Conservation (phyloP, 192 early-diverging fungal genomes). For the Backusella mclennaniae region DNA sequence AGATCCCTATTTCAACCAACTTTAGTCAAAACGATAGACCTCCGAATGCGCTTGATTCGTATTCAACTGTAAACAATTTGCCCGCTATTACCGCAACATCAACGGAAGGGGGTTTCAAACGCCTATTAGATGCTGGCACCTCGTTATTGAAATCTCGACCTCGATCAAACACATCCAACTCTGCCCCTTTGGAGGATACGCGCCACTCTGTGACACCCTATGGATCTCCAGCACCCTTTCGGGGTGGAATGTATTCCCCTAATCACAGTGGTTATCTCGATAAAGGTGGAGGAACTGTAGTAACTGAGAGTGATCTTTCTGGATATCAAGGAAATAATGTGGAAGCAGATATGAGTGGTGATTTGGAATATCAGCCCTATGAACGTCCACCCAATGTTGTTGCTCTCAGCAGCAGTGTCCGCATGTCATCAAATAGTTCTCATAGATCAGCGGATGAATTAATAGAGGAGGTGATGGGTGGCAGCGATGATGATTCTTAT, state of each 20-base stretch:
- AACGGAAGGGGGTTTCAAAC: slow-evolving; percentile 17
- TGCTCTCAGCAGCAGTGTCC: background rate
- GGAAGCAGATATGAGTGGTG: slow-evolving; percentile 18
- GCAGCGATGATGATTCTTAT: slow-evolving; percentile 46
- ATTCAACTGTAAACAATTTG: background rate
- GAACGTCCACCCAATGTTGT: background rate
- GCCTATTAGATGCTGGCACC: slow-evolving; percentile 30
- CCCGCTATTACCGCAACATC: background rate
- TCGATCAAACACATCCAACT: slow-evolving; percentile 28
- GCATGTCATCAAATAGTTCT: background rate
- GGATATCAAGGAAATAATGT: slow-evolving; percentile 39
- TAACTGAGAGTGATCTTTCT: slow-evolving; percentile 27
- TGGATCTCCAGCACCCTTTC: background rate
- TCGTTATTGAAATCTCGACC: slow-evolving; percentile 31
- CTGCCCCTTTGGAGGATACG: slow-evolving; percentile 11
- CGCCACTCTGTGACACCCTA: background rate
- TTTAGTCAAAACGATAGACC: background rate
- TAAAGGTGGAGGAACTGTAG: slow-evolving; percentile 31
- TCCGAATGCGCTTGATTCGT: background rate
- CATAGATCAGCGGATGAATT: background rate
- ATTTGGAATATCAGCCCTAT: slow-evolving; percentile 33
- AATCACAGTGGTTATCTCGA: slow-evolving; percentile 1
- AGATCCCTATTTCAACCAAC: background rate
- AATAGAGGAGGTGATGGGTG: slow-evolving; percentile 4
- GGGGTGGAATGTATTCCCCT: background rate